Base-by-base conservation (phyloP, 2,329 filamentous ascomycete species). In the Talaromyces sp. region DNA sequence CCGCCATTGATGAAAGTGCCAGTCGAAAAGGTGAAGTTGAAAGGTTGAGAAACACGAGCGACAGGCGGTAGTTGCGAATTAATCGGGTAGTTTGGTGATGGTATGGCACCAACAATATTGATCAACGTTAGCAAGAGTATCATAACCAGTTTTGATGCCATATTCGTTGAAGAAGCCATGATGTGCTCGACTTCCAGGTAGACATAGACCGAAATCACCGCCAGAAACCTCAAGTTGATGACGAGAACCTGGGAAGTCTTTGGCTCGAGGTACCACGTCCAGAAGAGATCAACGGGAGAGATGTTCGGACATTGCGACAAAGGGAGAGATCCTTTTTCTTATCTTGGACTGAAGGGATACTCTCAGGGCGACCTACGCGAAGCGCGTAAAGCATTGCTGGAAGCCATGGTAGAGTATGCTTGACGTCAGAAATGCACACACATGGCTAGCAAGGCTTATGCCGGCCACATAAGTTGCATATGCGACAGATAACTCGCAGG, bases 51-150 rank as follows among this genome's bases (percentile, higher is more conserved):
- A 60, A 89, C 78, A 63, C 88, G 82, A 19, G 89, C 91, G 55
- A 92, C 87, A 3, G 88, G 87, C 33, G 91, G 91, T 1, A 95
- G 81, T 71, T 96, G 91, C 2, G 89, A 86, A 73, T 94, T 95
- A 71, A 96, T 80, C 0, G 91, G 91, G 65, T 92, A 93, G 48
- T 78, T 77, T 51, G 78, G 67, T 58, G 63, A 67, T 62, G 75
- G 70, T 59, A 66, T 67, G 48, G 75, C 76, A 60, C 65, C 62
- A 21, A 69, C 66, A 59, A 65, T 63, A 63, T 63, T 61, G 36
- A 69, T 52, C 19, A 72, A 60, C 19, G 63, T 60, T 57, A 73
- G 58, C 48, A 67, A 33, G 37, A 68, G 59, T 58, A 66, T 54
- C 45, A 68, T 57, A 59, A 67, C 58, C 57, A 63, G 62, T 55